Conservation (phyloP, 139 green algal species). For the Picochlorum sp. region DNA sequence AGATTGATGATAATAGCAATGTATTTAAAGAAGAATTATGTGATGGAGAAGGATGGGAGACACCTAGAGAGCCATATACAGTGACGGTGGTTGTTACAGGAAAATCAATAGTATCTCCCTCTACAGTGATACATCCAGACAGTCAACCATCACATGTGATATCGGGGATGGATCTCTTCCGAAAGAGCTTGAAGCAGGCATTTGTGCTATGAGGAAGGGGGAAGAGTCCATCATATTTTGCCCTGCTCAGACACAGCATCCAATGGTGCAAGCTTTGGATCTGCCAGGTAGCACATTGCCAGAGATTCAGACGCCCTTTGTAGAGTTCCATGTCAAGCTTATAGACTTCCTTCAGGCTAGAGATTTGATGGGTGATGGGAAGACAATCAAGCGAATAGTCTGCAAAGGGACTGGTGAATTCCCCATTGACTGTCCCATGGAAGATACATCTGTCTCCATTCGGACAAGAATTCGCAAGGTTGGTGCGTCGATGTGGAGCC, state of each 20-base stretch:
- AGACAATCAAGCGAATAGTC: conserved; percentile 54
- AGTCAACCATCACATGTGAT: conserved; percentile 2
- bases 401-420: conserved; percentile 64
- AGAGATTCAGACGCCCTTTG: background rate
- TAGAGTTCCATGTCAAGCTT: background rate
- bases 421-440: conserved; percentile 69
- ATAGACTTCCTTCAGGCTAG: conserved; percentile 41
- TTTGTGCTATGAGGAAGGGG: conserved; percentile 15
- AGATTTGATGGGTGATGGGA: conserved; percentile 65
- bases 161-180: conserved; percentile 13
- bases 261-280: background rate
- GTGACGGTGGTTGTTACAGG: background rate
- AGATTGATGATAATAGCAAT: too few relatives aligned
- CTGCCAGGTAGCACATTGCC: background rate
- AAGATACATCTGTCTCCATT: conserved; percentile 59
- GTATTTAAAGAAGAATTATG: conserved; percentile 30
- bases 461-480: background rate
- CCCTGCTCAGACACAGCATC: background rate
- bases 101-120: background rate
- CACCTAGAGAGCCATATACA: conserved; percentile 41
- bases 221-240: conserved; percentile 19
- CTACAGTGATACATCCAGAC: background rate
- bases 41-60: conserved; percentile 62
- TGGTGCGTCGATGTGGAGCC: background rate
- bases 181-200: conserved; percentile 15